Percentiles rank a stretch among this genome's conserved stretches.
Evolutionary conservation across 768 basidiomycete species (phyloP).

Genomic region (Fistulinella prunicolor): DNA sequence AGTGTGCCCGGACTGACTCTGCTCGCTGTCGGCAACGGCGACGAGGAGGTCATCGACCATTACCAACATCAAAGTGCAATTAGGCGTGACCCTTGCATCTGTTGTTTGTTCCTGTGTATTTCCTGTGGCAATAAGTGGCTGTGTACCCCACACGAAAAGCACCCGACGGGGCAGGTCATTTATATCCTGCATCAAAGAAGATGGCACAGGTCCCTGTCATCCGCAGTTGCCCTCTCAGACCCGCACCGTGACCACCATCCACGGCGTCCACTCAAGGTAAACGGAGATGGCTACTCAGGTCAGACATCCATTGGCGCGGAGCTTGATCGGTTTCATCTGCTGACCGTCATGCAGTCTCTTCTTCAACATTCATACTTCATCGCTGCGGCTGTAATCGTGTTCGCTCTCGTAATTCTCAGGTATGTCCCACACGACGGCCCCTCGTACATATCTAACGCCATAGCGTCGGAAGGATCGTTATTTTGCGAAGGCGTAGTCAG

Average conservation of each 20-base stretch:
- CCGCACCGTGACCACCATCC: conserved; percentile 11
- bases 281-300: conserved; percentile 7
- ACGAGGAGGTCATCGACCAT: conserved; percentile 35
- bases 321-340: neutral
- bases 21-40: conserved; percentile 31
- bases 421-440: neutral
- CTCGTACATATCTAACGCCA: conserved; percentile 1
- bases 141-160: too few species aligned
- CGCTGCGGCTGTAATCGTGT: conserved; percentile 6
- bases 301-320: neutral
- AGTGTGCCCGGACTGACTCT: conserved; percentile 25
- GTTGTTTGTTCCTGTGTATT: conserved; percentile 20
- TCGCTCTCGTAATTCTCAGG: conserved; percentile 23
- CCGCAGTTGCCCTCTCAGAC: too few species aligned
- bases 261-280: conserved; percentile 2
- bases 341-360: neutral
- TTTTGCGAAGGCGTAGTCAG: conserved; percentile 25
- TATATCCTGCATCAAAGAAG: too few species aligned
- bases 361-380: conserved; percentile 27
- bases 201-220: too few species aligned
- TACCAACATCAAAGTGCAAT: conserved; percentile 13
- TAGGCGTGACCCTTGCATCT: neutral
- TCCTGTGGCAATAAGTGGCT: conserved; percentile 19
- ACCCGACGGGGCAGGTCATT: too few species aligned
- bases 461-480: conserved; percentile 11